phyloP scores from a whole-genome alignment of 495 filamentous ascomycete genomes.

The Venustampulla echinocandica region DNA sequence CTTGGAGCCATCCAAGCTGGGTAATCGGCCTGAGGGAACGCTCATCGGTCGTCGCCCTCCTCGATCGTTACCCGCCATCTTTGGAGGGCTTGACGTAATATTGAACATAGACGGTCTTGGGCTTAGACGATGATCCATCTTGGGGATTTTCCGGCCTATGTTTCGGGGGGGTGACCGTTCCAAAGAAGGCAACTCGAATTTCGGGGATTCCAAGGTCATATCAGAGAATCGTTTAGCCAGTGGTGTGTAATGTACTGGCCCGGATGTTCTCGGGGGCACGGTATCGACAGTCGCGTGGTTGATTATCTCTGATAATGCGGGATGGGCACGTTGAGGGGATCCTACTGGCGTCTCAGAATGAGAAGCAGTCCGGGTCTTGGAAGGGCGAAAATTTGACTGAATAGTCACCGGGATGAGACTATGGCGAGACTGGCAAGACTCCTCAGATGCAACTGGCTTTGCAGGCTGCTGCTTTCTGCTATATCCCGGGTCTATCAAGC shows the following conservation, averaged over 20 bases:
- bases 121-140: slow-evolving; percentile 12
- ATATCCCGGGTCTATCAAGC: background rate
- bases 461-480: background rate
- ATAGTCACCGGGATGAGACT: slow-evolving; percentile 13
- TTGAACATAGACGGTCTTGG: slow-evolving; percentile 23
- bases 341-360: slow-evolving; percentile 5
- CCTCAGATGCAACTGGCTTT: background rate
- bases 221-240: slow-evolving; percentile 9
- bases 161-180: slow-evolving; percentile 9
- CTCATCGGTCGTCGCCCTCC: slow-evolving; percentile 23
- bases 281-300: slow-evolving; percentile 13
- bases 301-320: slow-evolving; percentile 19
- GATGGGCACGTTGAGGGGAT: background rate
- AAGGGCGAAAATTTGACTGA: slow-evolving; percentile 11
- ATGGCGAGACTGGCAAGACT: background rate
- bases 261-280: slow-evolving; percentile 3
- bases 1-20: slow-evolving; percentile 25
- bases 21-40: slow-evolving; percentile 15
- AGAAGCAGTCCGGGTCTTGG: slow-evolving; percentile 4
- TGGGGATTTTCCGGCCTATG: slow-evolving; percentile 4
- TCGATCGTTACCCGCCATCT: slow-evolving; percentile 21
- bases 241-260: slow-evolving; percentile 13
- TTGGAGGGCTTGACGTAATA: slow-evolving; percentile 21
- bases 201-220: slow-evolving; percentile 3
- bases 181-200: slow-evolving; percentile 11